Evolutionary conservation across 2,329 filamentous ascomycete species (phyloP).

Genomic region (Periconia sp.): DNA sequence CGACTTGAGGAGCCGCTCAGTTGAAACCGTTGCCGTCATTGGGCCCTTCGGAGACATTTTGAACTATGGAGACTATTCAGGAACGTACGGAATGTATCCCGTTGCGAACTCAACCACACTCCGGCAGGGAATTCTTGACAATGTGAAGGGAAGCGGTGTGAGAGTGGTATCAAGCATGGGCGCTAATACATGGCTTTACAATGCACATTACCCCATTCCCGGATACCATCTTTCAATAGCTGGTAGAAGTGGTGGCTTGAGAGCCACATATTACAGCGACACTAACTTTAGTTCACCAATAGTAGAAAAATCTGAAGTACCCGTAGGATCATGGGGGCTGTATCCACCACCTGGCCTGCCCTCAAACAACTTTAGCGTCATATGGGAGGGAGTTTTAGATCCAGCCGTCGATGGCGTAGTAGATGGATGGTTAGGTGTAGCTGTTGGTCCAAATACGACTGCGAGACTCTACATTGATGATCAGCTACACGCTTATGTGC

Average conservation of each 20-base stretch:
- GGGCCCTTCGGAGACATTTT: slow-evolving; percentile 47
- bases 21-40: slow-evolving; percentile 43
- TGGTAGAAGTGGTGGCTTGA: slow-evolving; percentile 42
- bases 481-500: slow-evolving; percentile 30
- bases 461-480: slow-evolving; percentile 43
- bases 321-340: slow-evolving; percentile 49
- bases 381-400: slow-evolving; percentile 46
- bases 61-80: slow-evolving; percentile 51
- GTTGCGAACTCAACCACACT: slow-evolving; percentile 44
- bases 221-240: slow-evolving; percentile 45
- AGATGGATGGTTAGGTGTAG: slow-evolving; percentile 49
- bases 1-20: slow-evolving; percentile 24
- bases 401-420: slow-evolving; percentile 44
- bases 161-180: slow-evolving; percentile 48
- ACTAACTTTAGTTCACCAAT: slow-evolving; percentile 41
- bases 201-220: slow-evolving; percentile 48
- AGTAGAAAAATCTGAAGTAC: slow-evolving; percentile 36
- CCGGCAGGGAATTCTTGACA: slow-evolving; percentile 41
- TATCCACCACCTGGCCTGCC: slow-evolving; percentile 47
- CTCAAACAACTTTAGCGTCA: slow-evolving; percentile 50
- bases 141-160: slow-evolving; percentile 24
- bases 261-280: slow-evolving; percentile 46
- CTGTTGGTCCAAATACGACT: slow-evolving; percentile 45
- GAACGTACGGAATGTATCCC: slow-evolving; percentile 46
- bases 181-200: slow-evolving; percentile 49